Evolutionary conservation across 352 stramenopile species (phyloP), one percentile per base, ranked within the genome.

Genomic region (Globisporangium emineosum): DNA sequence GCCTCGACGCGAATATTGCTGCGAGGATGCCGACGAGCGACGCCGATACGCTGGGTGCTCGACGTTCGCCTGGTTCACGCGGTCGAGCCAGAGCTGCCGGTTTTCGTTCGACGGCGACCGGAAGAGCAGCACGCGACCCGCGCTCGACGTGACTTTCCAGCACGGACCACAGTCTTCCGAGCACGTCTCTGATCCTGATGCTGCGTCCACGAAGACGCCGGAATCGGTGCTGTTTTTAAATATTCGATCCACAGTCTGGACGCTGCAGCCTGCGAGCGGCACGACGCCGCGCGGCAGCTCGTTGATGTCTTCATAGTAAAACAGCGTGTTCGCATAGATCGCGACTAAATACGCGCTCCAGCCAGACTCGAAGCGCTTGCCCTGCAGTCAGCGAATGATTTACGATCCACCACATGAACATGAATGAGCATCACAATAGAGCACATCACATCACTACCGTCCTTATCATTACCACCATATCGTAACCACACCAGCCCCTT

Each of bases 121-220:
- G 61, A 91, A 91, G 43, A 91, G 71, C 45, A 91, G 55, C 51
- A 88, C 76, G 12, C 83, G 78, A 0, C 77, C 78, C 12, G 69
- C 72, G 32, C 58, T 76, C 9, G 78, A 87, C 65, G 77, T 90
- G 47, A 91, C 19, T 60, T 91, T 90, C 79, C 80, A 91, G 72
- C 83, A 91, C 35, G 80, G 80, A 1, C 83, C 83, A 25, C 82
- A 91, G 21, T 87, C 78, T 15, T 89, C 82, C 1, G 69, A 73
- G 0, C 49, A 15, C 37, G 49, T 56, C 43, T 80, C 69, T 12
- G 57, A 21, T 21, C 40, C 40, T 47, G 17, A 2, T 47, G 17
- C 40, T 47, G 4, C 40, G 9, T 47, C 40, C 17, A 6, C 17
- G 21, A 21, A 10, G 40, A 5, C 17, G 40, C 40, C 43, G 30